These are phyloP conservation scores for Euphorbia lathyris DNA, from an alignment of 345 rosid species.

Conservation along the genomic window DNA sequence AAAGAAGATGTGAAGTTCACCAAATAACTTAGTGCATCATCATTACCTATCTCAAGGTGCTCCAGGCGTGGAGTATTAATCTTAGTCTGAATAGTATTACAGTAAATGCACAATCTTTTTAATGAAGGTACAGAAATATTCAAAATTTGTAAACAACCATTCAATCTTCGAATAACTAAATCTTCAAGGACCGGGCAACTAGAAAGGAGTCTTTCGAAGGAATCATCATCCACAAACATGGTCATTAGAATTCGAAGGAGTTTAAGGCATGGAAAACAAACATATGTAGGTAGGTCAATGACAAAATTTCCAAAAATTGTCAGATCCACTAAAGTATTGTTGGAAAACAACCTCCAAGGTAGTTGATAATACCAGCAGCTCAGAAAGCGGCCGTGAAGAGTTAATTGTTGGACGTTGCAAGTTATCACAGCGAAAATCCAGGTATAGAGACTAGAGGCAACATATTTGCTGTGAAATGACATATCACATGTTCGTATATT, in stretches of 20 bases:
- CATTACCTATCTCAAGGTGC: background rate
- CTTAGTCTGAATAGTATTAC: background rate
- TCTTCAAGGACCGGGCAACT: slow-evolving; percentile 14
- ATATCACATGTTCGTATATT: background rate
- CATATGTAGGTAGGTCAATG: slow-evolving; percentile 1
- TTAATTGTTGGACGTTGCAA: background rate
- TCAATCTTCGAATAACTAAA: background rate
- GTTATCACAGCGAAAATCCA: slow-evolving; percentile 8
- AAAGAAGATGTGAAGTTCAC: background rate
- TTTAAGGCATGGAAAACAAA: slow-evolving; percentile 5
- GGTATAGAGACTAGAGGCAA: background rate
- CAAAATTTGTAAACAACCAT: background rate
- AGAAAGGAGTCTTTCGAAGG: background rate
- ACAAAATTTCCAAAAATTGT: background rate
- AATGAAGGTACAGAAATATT: slow-evolving; percentile 2
- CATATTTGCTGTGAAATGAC: background rate
- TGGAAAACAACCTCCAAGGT: slow-evolving; percentile 1
- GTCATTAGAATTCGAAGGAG: background rate
- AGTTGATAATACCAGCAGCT: background rate
- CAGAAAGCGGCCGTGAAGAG: background rate
- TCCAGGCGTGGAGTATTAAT: slow-evolving; percentile 1
- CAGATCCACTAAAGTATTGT: background rate
- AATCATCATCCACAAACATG: background rate
- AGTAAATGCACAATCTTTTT: background rate
- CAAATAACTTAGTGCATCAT: no score